Evolutionary conservation across 2,329 filamentous ascomycete species (phyloP), one percentile per base, ranked within the genome.

Genomic region (Acrocalymma vagum): DNA sequence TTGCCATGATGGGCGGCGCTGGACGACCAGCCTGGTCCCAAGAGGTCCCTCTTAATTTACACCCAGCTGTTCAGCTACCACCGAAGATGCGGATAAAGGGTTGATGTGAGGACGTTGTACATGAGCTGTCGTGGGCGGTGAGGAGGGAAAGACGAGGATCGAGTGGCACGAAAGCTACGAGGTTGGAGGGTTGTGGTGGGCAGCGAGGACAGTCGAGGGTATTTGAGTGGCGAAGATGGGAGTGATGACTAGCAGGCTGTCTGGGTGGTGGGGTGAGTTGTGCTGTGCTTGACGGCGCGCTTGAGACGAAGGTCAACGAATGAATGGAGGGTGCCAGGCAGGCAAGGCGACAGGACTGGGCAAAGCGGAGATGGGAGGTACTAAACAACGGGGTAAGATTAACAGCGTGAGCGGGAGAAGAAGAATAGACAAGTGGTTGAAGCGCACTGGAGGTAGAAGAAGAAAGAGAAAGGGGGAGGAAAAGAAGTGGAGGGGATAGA

Each of bases 11-110:
- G 64, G n/a, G 55, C 56, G 58, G 58, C 49, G 60, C 58, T 57
- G 63, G 58, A 32, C 42, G 39, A 43, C 60, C 60, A 60, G 59
- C 58, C 43, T 53, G 34, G 53, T 48, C 53, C 38, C 36, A 30
- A n/a, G n/a, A n/a, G n/a, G 45, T 27, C 25, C 41, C 34, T 24
- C 20, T 21, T n/a, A 34, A 24, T 38, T 34, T 42, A 17, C 47
- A 39, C 23, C 38, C 36, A 39, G 31, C n/a, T 31, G 22, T 41
- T 51, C 49, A 51, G 45, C 61, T 70, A 71, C 65, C 69, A 67
- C 42, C 60, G 51, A 32, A 68, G 60, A 51, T 70, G 68, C 38
- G 66, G 64, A 53, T 71, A 70, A 15, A 72, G 53, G 21, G 63
- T 62, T 21, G 66, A 48, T 28, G 67, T 70, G 24, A 70, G 55